Base-by-base conservation (phyloP, 2,329 filamentous ascomycete genomes). In the Aspergillus sp. region DNA sequence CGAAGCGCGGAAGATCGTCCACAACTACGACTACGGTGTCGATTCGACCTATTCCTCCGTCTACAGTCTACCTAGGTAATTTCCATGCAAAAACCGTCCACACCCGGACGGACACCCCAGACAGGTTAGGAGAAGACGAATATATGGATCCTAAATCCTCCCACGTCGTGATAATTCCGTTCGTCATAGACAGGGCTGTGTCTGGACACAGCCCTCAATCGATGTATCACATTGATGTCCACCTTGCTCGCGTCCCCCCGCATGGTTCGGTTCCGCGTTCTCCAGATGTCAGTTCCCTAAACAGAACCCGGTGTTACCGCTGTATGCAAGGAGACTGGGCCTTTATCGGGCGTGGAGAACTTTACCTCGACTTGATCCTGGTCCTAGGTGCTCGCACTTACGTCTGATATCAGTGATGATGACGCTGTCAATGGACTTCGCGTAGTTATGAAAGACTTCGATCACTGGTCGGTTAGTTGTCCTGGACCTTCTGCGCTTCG, bases 181-280 rank as follows among this genome's bases (percentile, higher is more conserved):
- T 8, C 10, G 26, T 30, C 26, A 8, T 30, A 30, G 26, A 11
- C 26, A 9, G 24, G 7, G 26, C 26, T 8, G 9, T 30, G 26
- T 4, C 26, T 8, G 26, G 26, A 30, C 26, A 11, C 10, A 30
- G 26, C 26, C 16, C 17, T 32, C 46, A 30, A 17, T 49, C 36
- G 38, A 49, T 22, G 26, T 42, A 33, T 49, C 47, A 49, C 47
- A 49, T 49, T 41, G 26, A 30, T 30, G 26, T 30, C 26, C 3
- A 30, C 7, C 10, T 30, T 30, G 14, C 35, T 38, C 35, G 22
- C 22, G 22, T 22, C 13, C 16, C 35, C 13, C 35, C 35, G 35
- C 35, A 38, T 38, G 14, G 11, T 38, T 38, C 35, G 14, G 35
- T 3, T n/a, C 11, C 35, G 35, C 11, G 35, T 38, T 38, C 35